Conservation (phyloP, 306 rosid species). For the Alnus glutinosa region DNA sequence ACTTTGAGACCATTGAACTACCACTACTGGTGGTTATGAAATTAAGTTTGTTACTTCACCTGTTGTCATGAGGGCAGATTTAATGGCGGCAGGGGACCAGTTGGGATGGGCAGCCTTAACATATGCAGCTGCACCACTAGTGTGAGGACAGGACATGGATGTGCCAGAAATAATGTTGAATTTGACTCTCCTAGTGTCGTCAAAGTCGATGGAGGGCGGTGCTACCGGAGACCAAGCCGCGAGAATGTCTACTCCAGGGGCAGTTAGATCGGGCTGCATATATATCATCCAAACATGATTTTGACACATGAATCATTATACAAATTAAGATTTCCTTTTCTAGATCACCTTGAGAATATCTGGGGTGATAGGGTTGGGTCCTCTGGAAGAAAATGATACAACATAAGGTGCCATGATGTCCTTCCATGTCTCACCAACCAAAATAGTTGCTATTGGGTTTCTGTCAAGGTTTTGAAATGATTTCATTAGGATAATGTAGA, state of each 20-base stretch:
- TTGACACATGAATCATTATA: background rate
- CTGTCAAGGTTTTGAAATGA: conserved; percentile 9
- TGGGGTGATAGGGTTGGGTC: conserved; percentile 32
- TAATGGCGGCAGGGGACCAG: conserved; percentile 42
- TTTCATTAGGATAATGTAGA: background rate
- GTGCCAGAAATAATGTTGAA: conserved; percentile 34
- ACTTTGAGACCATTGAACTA: too few relatives aligned
- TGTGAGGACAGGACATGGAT: conserved; percentile 41
- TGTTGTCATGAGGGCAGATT: conserved; percentile 39
- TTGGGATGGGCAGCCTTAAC: conserved; percentile 35
- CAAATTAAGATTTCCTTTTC: too few relatives aligned
- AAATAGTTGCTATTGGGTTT: conserved; percentile 33
- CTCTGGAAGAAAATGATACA: conserved; percentile 39
- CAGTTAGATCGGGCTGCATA: conserved; percentile 35
- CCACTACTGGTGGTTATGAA: too few relatives aligned
- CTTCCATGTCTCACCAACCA: conserved; percentile 20
- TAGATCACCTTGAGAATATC: conserved; percentile 35
- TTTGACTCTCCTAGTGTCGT: conserved; percentile 20
- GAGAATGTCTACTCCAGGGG: conserved; percentile 37
- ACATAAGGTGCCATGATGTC: conserved; percentile 34
- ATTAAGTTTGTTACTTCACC: conserved; percentile 3
- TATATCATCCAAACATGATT: background rate
- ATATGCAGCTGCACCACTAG: conserved; percentile 35
- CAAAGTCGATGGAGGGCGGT: background rate
- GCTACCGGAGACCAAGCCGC: conserved; percentile 40